A percentile compares a stretch with the other conserved stretches of the same genome.
phyloP scores from a whole-genome alignment of 1,284 basidiomycete species.

The Ceratobasidium sp. region DNA sequence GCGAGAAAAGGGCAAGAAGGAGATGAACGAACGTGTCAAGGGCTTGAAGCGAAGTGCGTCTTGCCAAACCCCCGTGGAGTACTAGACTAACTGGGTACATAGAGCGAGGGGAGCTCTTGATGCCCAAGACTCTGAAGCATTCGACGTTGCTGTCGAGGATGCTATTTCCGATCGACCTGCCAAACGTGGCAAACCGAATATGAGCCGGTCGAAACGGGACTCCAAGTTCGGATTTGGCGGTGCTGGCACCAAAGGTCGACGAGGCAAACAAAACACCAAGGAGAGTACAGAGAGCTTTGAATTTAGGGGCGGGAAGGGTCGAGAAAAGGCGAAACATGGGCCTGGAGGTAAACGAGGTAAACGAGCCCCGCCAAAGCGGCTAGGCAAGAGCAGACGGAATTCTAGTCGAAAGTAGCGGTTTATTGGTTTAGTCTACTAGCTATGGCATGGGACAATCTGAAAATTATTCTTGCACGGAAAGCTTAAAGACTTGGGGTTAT shows the following conservation, averaged over 20 bases:
- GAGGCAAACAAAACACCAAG: slow-evolving; percentile 55
- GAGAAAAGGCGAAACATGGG: slow-evolving; percentile 2
- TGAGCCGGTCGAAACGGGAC: slow-evolving; percentile 55
- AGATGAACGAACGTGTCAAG: slow-evolving; percentile 48
- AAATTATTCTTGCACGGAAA: slow-evolving; percentile 20
- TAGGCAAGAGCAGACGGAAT: slow-evolving; percentile 35
- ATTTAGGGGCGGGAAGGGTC: slow-evolving; percentile 44
- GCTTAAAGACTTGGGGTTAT: slow-evolving; percentile 12
- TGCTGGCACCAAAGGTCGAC: slow-evolving; percentile 47
- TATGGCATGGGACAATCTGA: neutral
- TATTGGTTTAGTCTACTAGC: neutral
- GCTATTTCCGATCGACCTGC: slow-evolving; percentile 49
- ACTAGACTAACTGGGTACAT: neutral
- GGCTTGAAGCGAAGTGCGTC: slow-evolving; percentile 45
- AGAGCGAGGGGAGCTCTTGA: slow-evolving; percentile 57
- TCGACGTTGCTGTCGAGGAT: slow-evolving; percentile 55
- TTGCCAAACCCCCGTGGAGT: neutral
- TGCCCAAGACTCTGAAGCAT: slow-evolving; percentile 54
- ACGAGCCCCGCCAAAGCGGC: slow-evolving; percentile 31
- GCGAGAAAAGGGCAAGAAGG: slow-evolving; percentile 63
- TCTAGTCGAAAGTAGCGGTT: slow-evolving; percentile 2
- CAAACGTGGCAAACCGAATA: slow-evolving; percentile 43
- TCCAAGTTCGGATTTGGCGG: slow-evolving; percentile 55
- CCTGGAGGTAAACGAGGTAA: slow-evolving; percentile 19
- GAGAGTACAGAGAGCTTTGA: slow-evolving; percentile 54